Percentiles rank a stretch among this genome's conserved stretches.
These are phyloP conservation scores for Trametes gibbosa DNA, from an alignment of 768 basidiomycete genomes.

Conservation along the genomic window DNA sequence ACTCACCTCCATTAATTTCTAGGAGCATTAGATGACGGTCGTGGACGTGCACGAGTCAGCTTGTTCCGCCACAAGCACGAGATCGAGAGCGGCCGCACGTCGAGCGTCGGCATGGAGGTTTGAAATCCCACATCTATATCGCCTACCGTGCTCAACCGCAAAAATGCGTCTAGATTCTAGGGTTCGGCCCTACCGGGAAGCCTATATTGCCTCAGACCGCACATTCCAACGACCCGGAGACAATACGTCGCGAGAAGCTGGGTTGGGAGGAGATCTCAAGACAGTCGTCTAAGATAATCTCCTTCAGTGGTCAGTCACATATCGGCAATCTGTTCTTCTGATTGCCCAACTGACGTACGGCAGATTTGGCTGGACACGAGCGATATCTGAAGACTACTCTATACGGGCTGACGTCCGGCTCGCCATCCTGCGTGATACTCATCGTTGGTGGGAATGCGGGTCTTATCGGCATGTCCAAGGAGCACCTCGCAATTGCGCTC, in stretches of 20 bases:
- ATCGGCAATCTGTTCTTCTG: neutral
- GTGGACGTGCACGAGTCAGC: constrained; percentile 79
- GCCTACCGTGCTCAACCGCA: no score
- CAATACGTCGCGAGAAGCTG: constrained; percentile 78
- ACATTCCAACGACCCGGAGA: constrained; percentile 56
- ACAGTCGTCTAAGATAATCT: constrained; percentile 87
- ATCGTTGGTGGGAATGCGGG: constrained; percentile 97
- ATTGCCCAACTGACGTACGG: neutral
- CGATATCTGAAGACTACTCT: constrained; percentile 89
- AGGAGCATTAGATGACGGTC: constrained; percentile 80
- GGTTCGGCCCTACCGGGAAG: constrained; percentile 73
- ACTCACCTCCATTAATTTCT: neutral
- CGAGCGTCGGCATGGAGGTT: constrained; percentile 96
- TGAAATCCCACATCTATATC: constrained; percentile 16
- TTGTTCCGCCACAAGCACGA: constrained; percentile 98
- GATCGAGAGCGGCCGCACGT: constrained; percentile 92
- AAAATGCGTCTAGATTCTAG: constrained; percentile 71
- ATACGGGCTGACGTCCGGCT: constrained; percentile 92
- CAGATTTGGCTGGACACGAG: constrained; percentile 96
- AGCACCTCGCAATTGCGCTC: constrained; percentile 92
- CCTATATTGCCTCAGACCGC: constrained; percentile 73
- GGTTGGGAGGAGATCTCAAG: constrained; percentile 95
- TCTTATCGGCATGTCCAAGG: constrained; percentile 89
- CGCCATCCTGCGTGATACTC: constrained; percentile 87
- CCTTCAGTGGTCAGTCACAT: constrained; percentile 70